Evolutionary conservation across 2,329 filamentous ascomycete species (phyloP).

Genomic region (Fusarium verticillioides): DNA sequence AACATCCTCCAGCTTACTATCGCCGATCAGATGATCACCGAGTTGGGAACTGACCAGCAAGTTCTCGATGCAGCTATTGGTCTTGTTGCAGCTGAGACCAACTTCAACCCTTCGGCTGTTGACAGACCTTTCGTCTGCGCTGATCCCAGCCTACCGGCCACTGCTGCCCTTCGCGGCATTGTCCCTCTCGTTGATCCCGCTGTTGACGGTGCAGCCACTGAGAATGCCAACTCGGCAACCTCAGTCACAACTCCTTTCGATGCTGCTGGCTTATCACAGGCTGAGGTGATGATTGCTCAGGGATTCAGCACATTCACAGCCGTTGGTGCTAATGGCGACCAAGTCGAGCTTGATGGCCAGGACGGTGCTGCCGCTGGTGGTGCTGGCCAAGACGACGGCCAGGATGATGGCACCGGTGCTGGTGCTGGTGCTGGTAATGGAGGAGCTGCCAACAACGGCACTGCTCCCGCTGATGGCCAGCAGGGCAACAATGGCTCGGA

Average conservation of each 20-base stretch:
- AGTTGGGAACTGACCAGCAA: conserved; percentile 68
- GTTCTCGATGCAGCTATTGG: conserved; percentile 71
- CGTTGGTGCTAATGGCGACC: conserved; percentile 47
- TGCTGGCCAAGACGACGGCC: conserved; percentile 56
- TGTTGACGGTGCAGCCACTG: conserved; percentile 65
- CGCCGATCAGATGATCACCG: conserved; percentile 71
- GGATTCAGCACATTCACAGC: conserved; percentile 72
- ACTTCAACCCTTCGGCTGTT: conserved; percentile 75
- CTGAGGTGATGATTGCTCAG: conserved; percentile 69
- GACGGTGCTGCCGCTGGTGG: conserved; percentile 47
- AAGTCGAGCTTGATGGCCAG: conserved; percentile 50
- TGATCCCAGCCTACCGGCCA: conserved; percentile 71
- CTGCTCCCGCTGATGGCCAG: background rate
- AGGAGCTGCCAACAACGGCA: conserved; percentile 18
- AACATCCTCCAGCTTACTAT: conserved; percentile 61
- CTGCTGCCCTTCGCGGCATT: conserved; percentile 70
- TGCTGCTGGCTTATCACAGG: conserved; percentile 71
- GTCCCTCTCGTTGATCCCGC: conserved; percentile 74
- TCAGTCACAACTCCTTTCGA: conserved; percentile 66
- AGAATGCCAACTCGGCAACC: conserved; percentile 68
- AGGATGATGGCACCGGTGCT: conserved; percentile 31
- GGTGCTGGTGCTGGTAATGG: conserved; percentile 8
- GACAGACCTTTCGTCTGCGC: conserved; percentile 71
- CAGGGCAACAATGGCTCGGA: background rate
- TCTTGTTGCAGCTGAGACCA: conserved; percentile 75